Conservation (phyloP, 345 rosid genomes). For the Eucalyptus polyanthemos region DNA sequence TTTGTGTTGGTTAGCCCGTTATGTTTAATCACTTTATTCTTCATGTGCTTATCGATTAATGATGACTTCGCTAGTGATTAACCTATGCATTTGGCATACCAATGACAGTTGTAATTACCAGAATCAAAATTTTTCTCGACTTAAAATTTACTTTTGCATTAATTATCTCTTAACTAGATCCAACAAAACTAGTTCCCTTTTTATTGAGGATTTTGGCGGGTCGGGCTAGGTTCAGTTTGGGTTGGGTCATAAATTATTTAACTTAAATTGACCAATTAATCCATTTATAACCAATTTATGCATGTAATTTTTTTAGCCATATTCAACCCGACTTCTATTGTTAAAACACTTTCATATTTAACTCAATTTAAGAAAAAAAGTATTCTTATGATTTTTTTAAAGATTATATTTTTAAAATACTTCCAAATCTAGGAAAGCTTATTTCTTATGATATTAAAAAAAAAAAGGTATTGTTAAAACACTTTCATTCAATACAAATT, state of each 20-base stretch:
- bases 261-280: too few relatives aligned
- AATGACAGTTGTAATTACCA: background rate
- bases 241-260: fast-evolving
- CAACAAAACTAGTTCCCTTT: background rate
- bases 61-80: background rate
- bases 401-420: too few relatives aligned
- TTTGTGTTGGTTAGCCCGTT: background rate
- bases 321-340: fast-evolving
- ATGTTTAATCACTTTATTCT: background rate
- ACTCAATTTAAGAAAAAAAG: too few relatives aligned
- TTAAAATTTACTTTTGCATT: background rate
- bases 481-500: too few relatives aligned
- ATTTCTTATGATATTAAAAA: too few relatives aligned
- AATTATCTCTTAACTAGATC: background rate
- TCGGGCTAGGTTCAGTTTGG: fast-evolving
- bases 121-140: background rate
- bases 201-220: too few relatives aligned
- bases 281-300: too few relatives aligned
- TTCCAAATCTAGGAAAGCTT: too few relatives aligned
- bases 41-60: background rate
- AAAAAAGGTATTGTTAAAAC: too few relatives aligned
- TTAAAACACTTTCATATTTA: too few relatives aligned
- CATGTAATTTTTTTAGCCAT: too few relatives aligned
- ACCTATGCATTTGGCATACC: background rate
- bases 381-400: too few relatives aligned